Base-by-base conservation (phyloP, 768 basidiomycete species). In the Pulveroboletus sp. region DNA sequence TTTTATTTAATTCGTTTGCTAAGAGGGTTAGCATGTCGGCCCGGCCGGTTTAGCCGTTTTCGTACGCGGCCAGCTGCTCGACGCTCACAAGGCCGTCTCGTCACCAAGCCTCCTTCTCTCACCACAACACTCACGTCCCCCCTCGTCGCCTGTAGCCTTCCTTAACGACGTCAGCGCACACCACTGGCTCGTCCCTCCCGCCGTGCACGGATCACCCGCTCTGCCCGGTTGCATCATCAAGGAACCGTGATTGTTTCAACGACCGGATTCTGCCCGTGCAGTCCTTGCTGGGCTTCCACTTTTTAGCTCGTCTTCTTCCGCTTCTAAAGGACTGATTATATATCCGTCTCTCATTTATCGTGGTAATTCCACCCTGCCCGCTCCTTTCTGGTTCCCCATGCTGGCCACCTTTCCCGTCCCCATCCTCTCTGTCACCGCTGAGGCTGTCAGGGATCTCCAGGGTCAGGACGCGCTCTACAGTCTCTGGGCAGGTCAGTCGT, bases 391-490 rank as follows among this genome's bases (percentile, higher is more conserved):
- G 32, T 31, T 26, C 17, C 36, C 61, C 56, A 83, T 82, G 82
- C 62, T 78, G 46, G 53, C 71, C 47, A 60, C 71, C 27, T 79
- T 86, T 26, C 76, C 84, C n/a, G 68, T 71, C 7, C 86, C 86
- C 31, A 77, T 89, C 33, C 79, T 90, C 46, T 73, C 80, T 28
- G 73, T 90, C 56, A 74, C 82, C 7, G 72, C 77, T 17, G 86
- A 86, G 53, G 84, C 75, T 17, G 76, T 90, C 53, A 75, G 73
- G 58, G 80, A 84, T 55, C 76, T 89, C 54, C 79, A 89, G 58
- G 82, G 84, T 44, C 72, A 77, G 37, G 83, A 87, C 43, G 82
- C 84, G 27, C 72, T 89, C 43, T 78, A 71, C 43, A 70, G 78
- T 45, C 79, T 89, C 26, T 89, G 84, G 85, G 78, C 77, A 50